Evolutionary conservation across 164 flowering plant genomes (phyloP), one percentile per base, ranked within the genome.

Genomic region (Malania oleifera): DNA sequence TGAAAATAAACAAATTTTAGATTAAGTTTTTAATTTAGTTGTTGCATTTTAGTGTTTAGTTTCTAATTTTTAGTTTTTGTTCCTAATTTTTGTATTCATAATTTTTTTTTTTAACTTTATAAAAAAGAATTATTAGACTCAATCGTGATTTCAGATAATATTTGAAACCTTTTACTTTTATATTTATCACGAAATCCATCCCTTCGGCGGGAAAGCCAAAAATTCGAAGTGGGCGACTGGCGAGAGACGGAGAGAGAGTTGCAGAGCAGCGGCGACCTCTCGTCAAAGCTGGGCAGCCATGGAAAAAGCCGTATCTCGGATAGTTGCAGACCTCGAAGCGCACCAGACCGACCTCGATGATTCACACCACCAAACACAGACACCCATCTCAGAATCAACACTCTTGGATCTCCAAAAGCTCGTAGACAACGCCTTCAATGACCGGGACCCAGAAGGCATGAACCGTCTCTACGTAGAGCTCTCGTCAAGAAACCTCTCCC

Each of bases 381-480:
- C 70, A 7, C 75, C 79, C 54, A 62, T 87, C 55, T 73, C 95
- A 13, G 67, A 65, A 50, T 65, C 82, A 13, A 62, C 81, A 11
- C 86, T 91, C 49, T 35, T 35, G 22, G 79, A 77, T 57, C 73
- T 91, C 48, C 84, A 80, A 64, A 50, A 74, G 53, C 81, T 87
- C 25, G 26, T 82, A 9, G 71, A 73, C 26, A 31, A 52, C 53
- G 51, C 70, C 46, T 35, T 55, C 60, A 66, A 57, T 12, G 54
- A 59, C 60, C 28, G 45, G 23, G 67, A 53, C 20, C 20, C 69
- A 1, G 63, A 70, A 15, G 67, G 72, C 11, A 23, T 75, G 20
- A 63, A 67, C 41, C 63, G 47, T 9, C 65, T 88, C 24, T 78
- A 65, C 72, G 79, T 73, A 14, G 77, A 70, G n/a, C 60, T 89